Evolutionary conservation across 108 stramenopile genomes (phyloP).

Genomic region (Stephanodiscus triporus): DNA sequence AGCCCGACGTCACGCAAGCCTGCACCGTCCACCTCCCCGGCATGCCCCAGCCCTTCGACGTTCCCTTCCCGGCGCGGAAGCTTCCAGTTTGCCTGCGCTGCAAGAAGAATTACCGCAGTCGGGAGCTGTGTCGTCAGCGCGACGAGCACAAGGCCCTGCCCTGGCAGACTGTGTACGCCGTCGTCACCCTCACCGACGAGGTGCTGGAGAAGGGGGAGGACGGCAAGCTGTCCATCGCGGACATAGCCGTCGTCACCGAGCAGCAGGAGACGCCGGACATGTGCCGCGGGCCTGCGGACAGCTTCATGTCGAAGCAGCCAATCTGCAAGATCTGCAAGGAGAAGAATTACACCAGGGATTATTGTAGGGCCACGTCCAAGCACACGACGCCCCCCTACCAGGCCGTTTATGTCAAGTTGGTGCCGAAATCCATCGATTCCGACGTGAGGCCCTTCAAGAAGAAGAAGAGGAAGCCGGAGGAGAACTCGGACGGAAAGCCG

Average conservation of each 20-base stretch:
- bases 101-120: conserved; percentile 76
- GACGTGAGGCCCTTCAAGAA: background rate
- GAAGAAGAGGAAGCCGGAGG: conserved; percentile 20
- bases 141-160: conserved; percentile 72
- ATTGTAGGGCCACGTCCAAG: conserved; percentile 10
- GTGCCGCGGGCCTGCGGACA: conserved; percentile 13
- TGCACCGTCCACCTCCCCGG: conserved; percentile 55
- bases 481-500: conserved; percentile 8
- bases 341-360: conserved; percentile 18
- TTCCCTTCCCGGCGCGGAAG: conserved; percentile 56
- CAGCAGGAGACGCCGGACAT: conserved; percentile 12
- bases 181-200: conserved; percentile 12
- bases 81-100: conserved; percentile 76
- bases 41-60: conserved; percentile 67
- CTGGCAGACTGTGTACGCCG: conserved; percentile 78
- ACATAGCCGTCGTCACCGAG: conserved; percentile 16
- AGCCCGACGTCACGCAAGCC: background rate
- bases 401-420: conserved; percentile 13
- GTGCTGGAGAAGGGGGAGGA: conserved; percentile 12
- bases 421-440: background rate
- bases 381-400: conserved; percentile 20
- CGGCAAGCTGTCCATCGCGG: conserved; percentile 2
- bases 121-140: conserved; percentile 66
- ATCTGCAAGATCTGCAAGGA: conserved; percentile 20
- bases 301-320: conserved; percentile 9